Conservation (phyloP, 257 asterid species). For the Pogostemon cablin region DNA sequence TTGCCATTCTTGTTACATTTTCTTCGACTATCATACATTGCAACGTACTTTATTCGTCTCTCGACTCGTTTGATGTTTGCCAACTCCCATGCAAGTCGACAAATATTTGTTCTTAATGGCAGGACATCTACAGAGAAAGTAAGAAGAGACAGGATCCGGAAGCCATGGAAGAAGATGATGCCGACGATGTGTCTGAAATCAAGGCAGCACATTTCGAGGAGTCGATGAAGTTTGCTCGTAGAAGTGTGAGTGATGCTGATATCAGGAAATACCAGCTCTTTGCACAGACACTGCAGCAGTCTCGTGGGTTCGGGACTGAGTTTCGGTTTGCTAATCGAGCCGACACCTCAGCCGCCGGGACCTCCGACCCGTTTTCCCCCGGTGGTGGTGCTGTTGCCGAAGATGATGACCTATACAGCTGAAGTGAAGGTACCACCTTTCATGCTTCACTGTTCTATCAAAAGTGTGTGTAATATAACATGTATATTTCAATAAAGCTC, state of each 20-base stretch:
- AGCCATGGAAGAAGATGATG: slow-evolving; percentile 51
- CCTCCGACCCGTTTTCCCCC: slow-evolving; percentile 39
- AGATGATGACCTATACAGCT: slow-evolving; percentile 45
- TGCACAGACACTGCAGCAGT: slow-evolving; percentile 52
- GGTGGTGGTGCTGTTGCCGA: slow-evolving; percentile 33
- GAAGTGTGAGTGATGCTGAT: slow-evolving; percentile 51
- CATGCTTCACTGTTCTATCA: neutral
- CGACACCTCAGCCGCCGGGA: slow-evolving; percentile 34
- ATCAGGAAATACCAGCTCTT: slow-evolving; percentile 53
- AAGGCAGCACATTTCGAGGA: slow-evolving; percentile 51
- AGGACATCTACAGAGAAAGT: slow-evolving; percentile 51
- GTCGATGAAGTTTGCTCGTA: slow-evolving; percentile 48
- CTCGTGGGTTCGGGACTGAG: slow-evolving; percentile 49
- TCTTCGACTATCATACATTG: too few relatives aligned
- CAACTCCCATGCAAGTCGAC: too few relatives aligned
- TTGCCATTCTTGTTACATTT: too few relatives aligned
- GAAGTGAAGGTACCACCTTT: slow-evolving; percentile 39
- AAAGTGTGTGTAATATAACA: neutral
- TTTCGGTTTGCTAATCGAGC: slow-evolving; percentile 40
- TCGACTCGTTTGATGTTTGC: too few relatives aligned
- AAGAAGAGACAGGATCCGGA: slow-evolving; percentile 43
- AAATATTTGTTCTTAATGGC: slow-evolving; percentile 3
- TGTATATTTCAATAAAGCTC: slow-evolving; percentile 12
- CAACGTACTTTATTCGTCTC: too few relatives aligned
- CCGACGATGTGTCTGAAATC: slow-evolving; percentile 47